These are phyloP conservation scores for Phoma sp. DNA, from an alignment of 2,329 filamentous ascomycete species.

Conservation along the genomic window DNA sequence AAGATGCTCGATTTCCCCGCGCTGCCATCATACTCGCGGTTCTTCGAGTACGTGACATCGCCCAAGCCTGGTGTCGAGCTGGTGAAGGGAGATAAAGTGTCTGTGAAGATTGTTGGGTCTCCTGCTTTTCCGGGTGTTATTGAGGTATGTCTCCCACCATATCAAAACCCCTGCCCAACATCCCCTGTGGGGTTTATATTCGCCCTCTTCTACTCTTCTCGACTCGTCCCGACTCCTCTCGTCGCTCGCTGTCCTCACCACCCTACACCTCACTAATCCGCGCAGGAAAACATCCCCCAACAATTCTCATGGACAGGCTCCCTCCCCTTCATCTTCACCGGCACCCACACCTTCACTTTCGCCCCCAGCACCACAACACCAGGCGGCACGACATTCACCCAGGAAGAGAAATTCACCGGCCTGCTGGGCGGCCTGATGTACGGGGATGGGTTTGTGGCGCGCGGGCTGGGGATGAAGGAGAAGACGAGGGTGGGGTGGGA, in stretches of 20 bases:
- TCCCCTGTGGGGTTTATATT: no score
- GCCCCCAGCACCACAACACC: conserved; percentile 10
- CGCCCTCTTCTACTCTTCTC: no score
- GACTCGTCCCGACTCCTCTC: no score
- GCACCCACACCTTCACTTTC: conserved; percentile 28
- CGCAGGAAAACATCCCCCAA: conserved; percentile 17
- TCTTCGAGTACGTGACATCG: background rate
- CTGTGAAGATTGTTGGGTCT: background rate
- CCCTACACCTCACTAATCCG: background rate
- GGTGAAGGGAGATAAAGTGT: background rate
- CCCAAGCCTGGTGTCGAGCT: background rate
- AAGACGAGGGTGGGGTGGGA: conserved; percentile 21
- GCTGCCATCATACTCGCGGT: background rate
- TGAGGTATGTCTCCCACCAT: conserved; percentile 7
- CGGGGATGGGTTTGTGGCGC: no score
- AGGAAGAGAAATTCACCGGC: conserved; percentile 29
- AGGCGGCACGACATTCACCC: conserved; percentile 26
- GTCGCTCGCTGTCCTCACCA: background rate
- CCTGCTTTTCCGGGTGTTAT: background rate
- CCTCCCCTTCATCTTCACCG: conserved; percentile 25
- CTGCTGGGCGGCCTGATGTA: conserved; percentile 13
- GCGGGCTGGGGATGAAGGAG: conserved; percentile 14
- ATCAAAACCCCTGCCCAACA: no score
- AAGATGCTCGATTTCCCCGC: conserved; percentile 10
- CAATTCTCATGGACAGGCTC: conserved; percentile 24